Base-by-base conservation (phyloP, 2,329 filamentous ascomycete genomes). In the Pyricularia grisea region DNA sequence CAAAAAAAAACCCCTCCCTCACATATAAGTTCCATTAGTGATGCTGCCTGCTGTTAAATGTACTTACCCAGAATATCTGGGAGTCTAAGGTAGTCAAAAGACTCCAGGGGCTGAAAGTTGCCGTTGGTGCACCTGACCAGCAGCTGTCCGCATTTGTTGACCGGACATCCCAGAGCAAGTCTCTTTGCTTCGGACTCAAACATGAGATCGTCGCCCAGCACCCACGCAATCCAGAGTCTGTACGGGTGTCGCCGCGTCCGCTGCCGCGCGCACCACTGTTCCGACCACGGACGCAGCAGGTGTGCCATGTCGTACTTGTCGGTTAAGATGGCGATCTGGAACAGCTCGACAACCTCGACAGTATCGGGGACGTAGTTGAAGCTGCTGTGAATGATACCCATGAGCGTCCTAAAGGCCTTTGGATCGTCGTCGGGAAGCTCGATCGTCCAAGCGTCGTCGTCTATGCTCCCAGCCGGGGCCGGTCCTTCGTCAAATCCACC, bases 401-500 rank as follows among this genome's bases (percentile, higher is more conserved):
- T 70, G 17, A 79, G 71, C 17, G 76, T 70, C 3, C 73, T 67
- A 64, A 78, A 71, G 1, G 75, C 71, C 20, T 72, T 69, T 0
- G 74, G 74, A 11, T 75, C 73, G 63, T 79, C 78, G 2, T 77
- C 75, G 0, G 77, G 77, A 0, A 80, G 71, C 0, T 73, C 72
- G 9, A 78, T 73, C 0, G 68, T 69, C 76, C 77, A 78, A 2
- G 11, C n/a, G 58, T 61, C 58, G 1, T 73, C 58, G 58, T 36
- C 58, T 11, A n/a, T n/a, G 27, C 17, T 28, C 23, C 33, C 27
- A 10, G 65, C 36, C 11, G 65, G 23, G 11, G 36, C 36, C 17
- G 58, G 23, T 27, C 58, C 58, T 27, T 61, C 58, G 9, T 27
- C 58, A 12, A 61, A 61, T 3, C 23, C 23, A 17, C n/a, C 58